A percentile compares a stretch with the other conserved stretches of the same genome.
Conservation (phyloP, 2,329 filamentous ascomycete genomes). For the Fusarium buharicum region DNA sequence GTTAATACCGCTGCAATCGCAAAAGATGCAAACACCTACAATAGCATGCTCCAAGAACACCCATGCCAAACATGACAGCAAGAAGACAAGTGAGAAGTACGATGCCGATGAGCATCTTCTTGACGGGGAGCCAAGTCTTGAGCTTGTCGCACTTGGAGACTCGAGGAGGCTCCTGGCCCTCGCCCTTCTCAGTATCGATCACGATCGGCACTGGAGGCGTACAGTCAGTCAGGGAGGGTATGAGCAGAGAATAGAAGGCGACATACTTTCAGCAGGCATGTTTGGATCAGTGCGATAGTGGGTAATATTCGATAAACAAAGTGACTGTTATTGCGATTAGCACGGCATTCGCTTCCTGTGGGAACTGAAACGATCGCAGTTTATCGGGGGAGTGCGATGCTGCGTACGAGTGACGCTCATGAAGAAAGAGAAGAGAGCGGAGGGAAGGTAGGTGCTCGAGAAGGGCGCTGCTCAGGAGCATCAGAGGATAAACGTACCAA, state of each 20-base stretch:
- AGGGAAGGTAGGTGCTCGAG: background rate
- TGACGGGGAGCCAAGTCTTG: constrained; percentile 14
- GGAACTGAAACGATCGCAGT: background rate
- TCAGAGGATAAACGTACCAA: constrained; percentile 17
- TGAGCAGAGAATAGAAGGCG: background rate
- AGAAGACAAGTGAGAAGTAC: constrained; percentile 28
- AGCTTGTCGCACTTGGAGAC: constrained; percentile 18
- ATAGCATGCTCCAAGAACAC: constrained; percentile 44
- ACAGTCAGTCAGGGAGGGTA: constrained; percentile 28
- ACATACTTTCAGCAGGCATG: constrained; percentile 21
- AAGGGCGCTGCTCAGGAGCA: background rate
- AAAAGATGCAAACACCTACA: constrained; percentile 30
- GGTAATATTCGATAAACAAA: constrained; percentile 30
- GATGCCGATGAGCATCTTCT: constrained; percentile 27
- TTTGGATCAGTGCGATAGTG: constrained; percentile 18
- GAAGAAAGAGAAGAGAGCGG: background rate
- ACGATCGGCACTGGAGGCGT: constrained; percentile 42
- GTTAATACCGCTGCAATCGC: constrained; percentile 14
- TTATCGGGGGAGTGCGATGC: constrained; percentile 1
- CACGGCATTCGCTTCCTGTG: background rate
- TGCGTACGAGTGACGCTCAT: background rate
- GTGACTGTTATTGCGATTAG: constrained; percentile 29
- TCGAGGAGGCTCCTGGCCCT: constrained; percentile 24
- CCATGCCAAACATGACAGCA: constrained; percentile 45
- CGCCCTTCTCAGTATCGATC: constrained; percentile 45